These are phyloP conservation scores for Plasmodium chabaudi DNA, from an alignment of 169 alveolate genomes.

Conservation along the genomic window DNA sequence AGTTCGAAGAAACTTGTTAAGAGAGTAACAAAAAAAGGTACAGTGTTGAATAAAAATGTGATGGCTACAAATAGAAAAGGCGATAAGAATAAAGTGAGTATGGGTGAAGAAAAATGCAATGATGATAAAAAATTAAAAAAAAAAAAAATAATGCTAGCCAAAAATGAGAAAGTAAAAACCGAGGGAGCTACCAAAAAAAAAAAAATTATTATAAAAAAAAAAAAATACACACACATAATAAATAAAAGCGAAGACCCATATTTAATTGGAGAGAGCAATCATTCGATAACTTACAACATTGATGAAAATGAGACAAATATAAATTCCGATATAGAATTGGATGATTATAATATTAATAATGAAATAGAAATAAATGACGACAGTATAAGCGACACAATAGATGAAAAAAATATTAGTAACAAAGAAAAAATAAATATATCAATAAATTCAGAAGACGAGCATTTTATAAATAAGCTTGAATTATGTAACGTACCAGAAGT, in stretches of 20 bases:
- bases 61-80: neutral
- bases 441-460: neutral
- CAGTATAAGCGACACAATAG: neutral
- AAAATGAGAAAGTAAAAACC: neutral
- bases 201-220: neutral
- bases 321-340: too few relatives aligned
- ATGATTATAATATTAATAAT: neutral
- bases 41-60: neutral
- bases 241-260: neutral
- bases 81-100: neutral
- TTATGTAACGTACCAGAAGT: neutral
- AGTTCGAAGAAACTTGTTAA: neutral
- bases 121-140: constrained; percentile 2
- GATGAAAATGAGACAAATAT: too few relatives aligned
- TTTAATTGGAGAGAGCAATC: neutral
- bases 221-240: neutral
- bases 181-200: neutral
- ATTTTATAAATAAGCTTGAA: neutral
- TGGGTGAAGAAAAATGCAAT: neutral
- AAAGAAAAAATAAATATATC: neutral
- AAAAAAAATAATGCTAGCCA: neutral
- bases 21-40: neutral
- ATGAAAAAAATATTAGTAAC: neutral
- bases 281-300: neutral
- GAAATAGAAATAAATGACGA: neutral